Base-by-base conservation (phyloP, 1,284 basidiomycete species). In the Fomitiporia mediterranea region DNA sequence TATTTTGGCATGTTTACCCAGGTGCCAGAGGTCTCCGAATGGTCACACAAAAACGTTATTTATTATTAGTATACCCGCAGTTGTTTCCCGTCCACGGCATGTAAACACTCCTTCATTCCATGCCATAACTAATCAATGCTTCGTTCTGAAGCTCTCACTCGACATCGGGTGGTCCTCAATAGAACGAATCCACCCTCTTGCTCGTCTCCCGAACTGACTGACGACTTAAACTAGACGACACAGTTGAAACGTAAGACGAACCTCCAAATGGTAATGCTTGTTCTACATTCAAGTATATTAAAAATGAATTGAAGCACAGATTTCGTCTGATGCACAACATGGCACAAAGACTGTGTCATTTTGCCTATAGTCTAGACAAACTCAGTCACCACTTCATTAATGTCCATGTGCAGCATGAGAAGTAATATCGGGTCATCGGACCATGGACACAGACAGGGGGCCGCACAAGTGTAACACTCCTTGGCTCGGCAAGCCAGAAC, bases 21-120 rank as follows among this genome's bases (percentile, higher is more conserved):
- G 27, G 44, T 46, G 44, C 44, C 44, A 46, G 44, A 30, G 44
- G 44, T 46, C 44, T n/a, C n/a, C n/a, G n/a, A n/a, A n/a, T n/a
- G n/a, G n/a, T n/a, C n/a, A n/a, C n/a, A n/a, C n/a, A n/a, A n/a
- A n/a, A n/a, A n/a, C n/a, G n/a, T n/a, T n/a, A n/a, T n/a, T n/a
- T n/a, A n/a, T n/a, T n/a, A n/a, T n/a, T n/a, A n/a, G n/a, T n/a
- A n/a, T n/a, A n/a, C n/a, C n/a, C n/a, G n/a, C n/a, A n/a, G n/a
- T n/a, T n/a, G n/a, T 11, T 44, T 23, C 5, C 19, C 11, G 28
- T 25, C 23, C 11, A 44, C 23, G 28, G 28, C 28, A 44, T 25
- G 21, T 19, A 44, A 23, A 44, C 11, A 21, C 19, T 21, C n/a
- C 23, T 44, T 11, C n/a, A 34, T 46, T 15, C 11, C n/a, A 30